phyloP scores from a whole-genome alignment of 1,284 basidiomycete genomes.

The Sporisorium scitamineum region DNA sequence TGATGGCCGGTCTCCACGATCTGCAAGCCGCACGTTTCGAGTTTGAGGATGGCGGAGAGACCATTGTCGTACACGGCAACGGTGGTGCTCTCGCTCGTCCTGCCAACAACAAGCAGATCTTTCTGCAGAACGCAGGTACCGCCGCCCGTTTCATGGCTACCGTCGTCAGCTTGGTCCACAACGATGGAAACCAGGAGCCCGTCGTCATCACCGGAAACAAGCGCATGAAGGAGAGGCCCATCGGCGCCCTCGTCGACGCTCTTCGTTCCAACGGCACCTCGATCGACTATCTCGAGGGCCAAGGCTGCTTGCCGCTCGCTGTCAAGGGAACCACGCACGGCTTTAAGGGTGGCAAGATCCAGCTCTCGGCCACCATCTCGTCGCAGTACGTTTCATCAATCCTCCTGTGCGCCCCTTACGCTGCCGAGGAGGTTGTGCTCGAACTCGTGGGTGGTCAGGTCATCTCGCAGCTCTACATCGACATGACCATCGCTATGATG shows the following conservation, averaged over 20 bases:
- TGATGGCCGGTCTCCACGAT: constrained; percentile 90
- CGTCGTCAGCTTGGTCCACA: constrained; percentile 80
- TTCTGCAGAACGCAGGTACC: constrained; percentile 96
- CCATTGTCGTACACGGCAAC: constrained; percentile 90
- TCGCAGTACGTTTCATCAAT: constrained; percentile 99
- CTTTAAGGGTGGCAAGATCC: constrained; percentile 83
- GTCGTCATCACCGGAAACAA: constrained; percentile 91
- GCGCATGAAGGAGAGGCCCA: constrained; percentile 95
- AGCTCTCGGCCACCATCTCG: constrained; percentile 92
- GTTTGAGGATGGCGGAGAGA: constrained; percentile 95
- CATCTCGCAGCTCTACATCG: constrained; percentile 98
- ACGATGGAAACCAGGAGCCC: constrained; percentile 38
- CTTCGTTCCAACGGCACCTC: constrained; percentile 83
- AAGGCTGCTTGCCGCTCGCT: constrained; percentile 88
- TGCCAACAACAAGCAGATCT: constrained; percentile 81
- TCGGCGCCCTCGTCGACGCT: constrained; percentile 94
- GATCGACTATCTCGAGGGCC: constrained; percentile 82
- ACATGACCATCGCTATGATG: constrained; percentile 99
- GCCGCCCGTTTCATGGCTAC: constrained; percentile 97
- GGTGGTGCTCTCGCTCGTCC: constrained; percentile 76
- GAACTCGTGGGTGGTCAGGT: constrained; percentile 92
- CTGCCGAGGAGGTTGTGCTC: constrained; percentile 81
- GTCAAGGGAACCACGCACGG: constrained; percentile 77
- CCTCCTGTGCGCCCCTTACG: constrained; percentile 95
- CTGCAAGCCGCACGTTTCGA: constrained; percentile 83